Base-by-base conservation (phyloP, 768 basidiomycete species). In the Clitopilus hobsonii region DNA sequence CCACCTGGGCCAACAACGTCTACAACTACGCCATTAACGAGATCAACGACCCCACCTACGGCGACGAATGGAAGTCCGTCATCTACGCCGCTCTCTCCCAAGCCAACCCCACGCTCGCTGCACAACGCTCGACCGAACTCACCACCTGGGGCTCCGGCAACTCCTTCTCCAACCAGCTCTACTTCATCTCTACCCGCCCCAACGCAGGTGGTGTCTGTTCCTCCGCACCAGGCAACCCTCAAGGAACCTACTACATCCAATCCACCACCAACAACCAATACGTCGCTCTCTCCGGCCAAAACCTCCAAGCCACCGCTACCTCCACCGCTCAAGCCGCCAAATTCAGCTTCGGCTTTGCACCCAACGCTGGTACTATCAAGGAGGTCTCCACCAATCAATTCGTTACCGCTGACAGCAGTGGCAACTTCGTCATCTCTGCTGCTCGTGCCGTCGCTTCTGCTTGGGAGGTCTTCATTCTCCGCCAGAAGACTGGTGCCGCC, bases 21-120 rank as follows among this genome's bases (percentile, higher is more conserved):
- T 61, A 63, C 55, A 55, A 60, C 52, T 71, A 71, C 56, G 60
- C 69, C 4, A 47, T 61, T 4, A 30, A 38, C 24, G 71, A 72
- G 56, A 48, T 70, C 47, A 64, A 61, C 22, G 56, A 70, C 36
- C 29, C 63, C 26, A 56, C 56, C 11, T 55, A 60, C 52, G 65
- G 65, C 41, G 69, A 72, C 53, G 67, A 67, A 29, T 72, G 71
- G 71, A 72, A 70, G 54, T 60, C 63, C 14, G 60, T 72, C 38
- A 72, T 72, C 49, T 65, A 72, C 50, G 64, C 66, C 54, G 71
- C 69, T 8, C 68, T 67, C 53, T 67, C 67, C 13, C 65, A 69
- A 51, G 57, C 62, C 14, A 60, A 62, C 28, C 65, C 71, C 4
- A 55, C 58, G 27, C 56, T 54, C 3, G 69, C 71, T 3, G 67